phyloP scores from a whole-genome alignment of 2,329 filamentous ascomycete species.

The Clarireedia hainanense region DNA sequence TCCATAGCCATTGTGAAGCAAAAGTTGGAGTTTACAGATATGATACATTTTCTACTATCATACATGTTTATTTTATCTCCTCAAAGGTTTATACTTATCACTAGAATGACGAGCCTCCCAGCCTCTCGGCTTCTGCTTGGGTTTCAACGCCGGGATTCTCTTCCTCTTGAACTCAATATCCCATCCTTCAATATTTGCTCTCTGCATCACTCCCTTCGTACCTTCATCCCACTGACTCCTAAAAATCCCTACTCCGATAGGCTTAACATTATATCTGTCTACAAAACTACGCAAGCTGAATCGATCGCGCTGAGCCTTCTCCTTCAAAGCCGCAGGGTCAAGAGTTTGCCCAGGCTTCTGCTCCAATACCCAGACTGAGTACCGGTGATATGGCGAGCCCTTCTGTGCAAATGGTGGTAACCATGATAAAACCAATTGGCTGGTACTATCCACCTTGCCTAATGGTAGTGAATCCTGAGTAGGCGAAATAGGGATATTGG shows the following conservation, averaged over 20 bases:
- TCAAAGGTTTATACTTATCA: slow-evolving; percentile 51
- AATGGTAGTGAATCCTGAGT: slow-evolving; percentile 57
- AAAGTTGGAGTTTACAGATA: not conserved
- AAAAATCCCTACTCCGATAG: slow-evolving; percentile 84
- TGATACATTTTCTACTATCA: slow-evolving; percentile 10
- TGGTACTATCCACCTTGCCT: slow-evolving; percentile 45
- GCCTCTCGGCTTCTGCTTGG: slow-evolving; percentile 50
- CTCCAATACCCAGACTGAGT: slow-evolving; percentile 76
- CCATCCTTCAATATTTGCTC: slow-evolving; percentile 64
- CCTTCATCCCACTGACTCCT: slow-evolving; percentile 82
- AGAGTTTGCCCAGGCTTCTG: slow-evolving; percentile 57
- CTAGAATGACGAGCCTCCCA: slow-evolving; percentile 61
- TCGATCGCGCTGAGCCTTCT: slow-evolving; percentile 50
- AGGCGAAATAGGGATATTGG: slow-evolving; percentile 59
- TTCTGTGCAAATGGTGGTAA: slow-evolving; percentile 81
- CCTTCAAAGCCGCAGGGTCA: slow-evolving; percentile 49
- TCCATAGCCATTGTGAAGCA: too few species aligned
- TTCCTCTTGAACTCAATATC: slow-evolving; percentile 80
- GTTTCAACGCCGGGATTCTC: slow-evolving; percentile 62
- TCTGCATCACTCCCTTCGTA: slow-evolving; percentile 80
- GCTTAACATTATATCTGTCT: slow-evolving; percentile 57
- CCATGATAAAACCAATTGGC: slow-evolving; percentile 70
- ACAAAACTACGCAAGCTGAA: slow-evolving; percentile 73
- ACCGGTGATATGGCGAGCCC: slow-evolving; percentile 83
- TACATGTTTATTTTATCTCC: slow-evolving; percentile 6